Base-by-base conservation (phyloP, 768 basidiomycete genomes). In the Rhodotorula toruloides region DNA sequence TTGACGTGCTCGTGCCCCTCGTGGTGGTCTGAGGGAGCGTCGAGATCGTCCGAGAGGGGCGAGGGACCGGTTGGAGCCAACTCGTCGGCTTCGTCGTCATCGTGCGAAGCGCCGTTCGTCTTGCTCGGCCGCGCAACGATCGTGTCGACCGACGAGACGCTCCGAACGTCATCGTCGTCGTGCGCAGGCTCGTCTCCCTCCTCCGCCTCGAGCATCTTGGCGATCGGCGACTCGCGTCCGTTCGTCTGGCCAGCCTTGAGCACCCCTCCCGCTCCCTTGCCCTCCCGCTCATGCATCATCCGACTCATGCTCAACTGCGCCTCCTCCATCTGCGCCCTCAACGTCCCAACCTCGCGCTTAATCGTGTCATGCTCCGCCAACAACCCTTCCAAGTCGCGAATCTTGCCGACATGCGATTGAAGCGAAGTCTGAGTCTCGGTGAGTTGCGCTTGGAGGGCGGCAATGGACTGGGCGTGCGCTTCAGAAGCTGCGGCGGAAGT, bases 311-410 rank as follows among this genome's bases (percentile, higher is more conserved):
- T 55, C 55, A 19, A 21, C 34, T 47, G 44, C 50, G 83, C 83
- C 62, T 83, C 82, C 68, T 89, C 87, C 79, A 91, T 72, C 65
- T 70, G 58, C 25, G n/a, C 54, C 34, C 65, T 31, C 21, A 71
- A 40, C 19, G 25, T 63, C 43, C 83, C 79, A 5, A 98, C 85
- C 72, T 98, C 92, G 36, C 81, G 80, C 77, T 87, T 87, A 74
- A 96, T 84, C 13, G 79, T 80, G 63, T 96, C 91, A 71, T 97
- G 91, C 78, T 96, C 91, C 2, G 82, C 71, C 42, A 94, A 80
- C 67, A 89, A 83, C 37, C 81, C 83, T 74, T 97, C 94, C 44
- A 99, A 80, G 27, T 77, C 74, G 46, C 86, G 84, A 57, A 93
- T 87, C 69, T 86, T 90, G 68, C 91, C 89, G 46, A 90, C 83